Conservation (phyloP, 2,329 filamentous ascomycete species). For the Fusarium caatingaense region DNA sequence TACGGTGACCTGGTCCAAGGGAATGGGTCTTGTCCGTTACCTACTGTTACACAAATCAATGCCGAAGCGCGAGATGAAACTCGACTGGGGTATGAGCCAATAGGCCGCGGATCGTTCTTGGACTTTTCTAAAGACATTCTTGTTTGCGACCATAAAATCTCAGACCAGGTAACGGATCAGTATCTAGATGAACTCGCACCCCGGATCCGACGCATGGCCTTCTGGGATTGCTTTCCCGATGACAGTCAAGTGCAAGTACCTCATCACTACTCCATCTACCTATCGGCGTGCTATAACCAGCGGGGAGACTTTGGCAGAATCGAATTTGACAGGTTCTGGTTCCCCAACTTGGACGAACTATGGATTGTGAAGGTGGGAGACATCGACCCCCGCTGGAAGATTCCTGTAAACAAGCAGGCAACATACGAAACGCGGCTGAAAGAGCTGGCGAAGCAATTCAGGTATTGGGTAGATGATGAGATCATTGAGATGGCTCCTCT, state of each 20-base stretch:
- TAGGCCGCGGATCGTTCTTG: conserved; percentile 52
- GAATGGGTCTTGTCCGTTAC: conserved; percentile 49
- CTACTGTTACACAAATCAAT: conserved; percentile 53
- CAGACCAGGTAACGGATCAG: conserved; percentile 48
- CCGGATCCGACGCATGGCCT: conserved; percentile 51
- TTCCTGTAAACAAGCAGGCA: conserved; percentile 49
- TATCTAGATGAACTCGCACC: conserved; percentile 51
- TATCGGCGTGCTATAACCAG: conserved; percentile 50
- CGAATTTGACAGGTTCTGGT: conserved; percentile 54
- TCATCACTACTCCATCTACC: conserved; percentile 51
- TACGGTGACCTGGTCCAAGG: conserved; percentile 51
- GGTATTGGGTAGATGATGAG: conserved; percentile 54
- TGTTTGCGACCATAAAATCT: conserved; percentile 53
- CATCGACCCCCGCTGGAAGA: conserved; percentile 52
- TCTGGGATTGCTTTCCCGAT: conserved; percentile 56
- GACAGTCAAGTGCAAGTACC: conserved; percentile 52
- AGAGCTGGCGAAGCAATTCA: conserved; percentile 52
- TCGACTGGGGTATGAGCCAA: conserved; percentile 51
- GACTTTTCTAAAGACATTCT: conserved; percentile 53
- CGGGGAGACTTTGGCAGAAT: conserved; percentile 48
- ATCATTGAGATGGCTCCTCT: conserved; percentile 54
- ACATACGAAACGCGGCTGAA: conserved; percentile 47
- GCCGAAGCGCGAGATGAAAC: conserved; percentile 51
- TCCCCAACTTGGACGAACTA: conserved; percentile 53
- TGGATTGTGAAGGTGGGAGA: conserved; percentile 56